Conservation (phyloP, 371 early-diverging fungal species). For the Apophysomyces trapeziformis region DNA sequence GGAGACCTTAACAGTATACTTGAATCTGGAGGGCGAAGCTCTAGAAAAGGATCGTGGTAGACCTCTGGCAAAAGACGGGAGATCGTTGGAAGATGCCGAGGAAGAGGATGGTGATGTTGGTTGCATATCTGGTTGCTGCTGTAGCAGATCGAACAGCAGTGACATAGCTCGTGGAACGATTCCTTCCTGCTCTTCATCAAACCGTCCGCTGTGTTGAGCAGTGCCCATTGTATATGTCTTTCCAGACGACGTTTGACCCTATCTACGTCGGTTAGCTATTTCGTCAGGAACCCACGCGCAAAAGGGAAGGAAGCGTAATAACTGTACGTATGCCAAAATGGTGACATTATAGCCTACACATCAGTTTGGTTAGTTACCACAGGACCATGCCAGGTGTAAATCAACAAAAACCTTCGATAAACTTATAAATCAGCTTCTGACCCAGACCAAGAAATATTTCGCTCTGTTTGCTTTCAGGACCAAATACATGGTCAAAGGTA, state of each 20-base stretch:
- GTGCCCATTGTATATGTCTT: conserved; percentile 99
- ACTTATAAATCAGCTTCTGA: conserved; percentile 43
- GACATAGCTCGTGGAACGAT: conserved; percentile 92
- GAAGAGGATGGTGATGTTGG: conserved; percentile 32
- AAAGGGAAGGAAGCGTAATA: conserved; percentile 33
- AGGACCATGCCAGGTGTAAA: background rate
- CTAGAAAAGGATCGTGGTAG: conserved; percentile 25
- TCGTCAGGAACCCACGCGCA: conserved; percentile 4
- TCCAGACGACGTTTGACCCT: conserved; percentile 92
- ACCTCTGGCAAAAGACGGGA: conserved; percentile 14
- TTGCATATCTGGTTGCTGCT: conserved; percentile 37
- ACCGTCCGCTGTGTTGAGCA: conserved; percentile 68
- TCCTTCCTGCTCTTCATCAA: conserved; percentile 67
- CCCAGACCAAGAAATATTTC: conserved; percentile 48
- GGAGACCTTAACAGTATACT: conserved; percentile 61
- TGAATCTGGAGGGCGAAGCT: conserved; percentile 15
- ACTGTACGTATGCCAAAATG: conserved; percentile 93
- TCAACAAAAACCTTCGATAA: conserved; percentile 41
- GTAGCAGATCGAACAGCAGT: conserved; percentile 70
- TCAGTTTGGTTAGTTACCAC: background rate
- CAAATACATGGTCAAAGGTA: conserved; percentile 55
- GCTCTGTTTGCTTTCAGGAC: conserved; percentile 39
- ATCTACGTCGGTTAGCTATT: conserved; percentile 8
- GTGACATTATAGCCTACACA: conserved; percentile 88
- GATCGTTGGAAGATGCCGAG: conserved; percentile 21